Conservation (phyloP, 2,329 filamentous ascomycete genomes). For the Stagonosporopsis chrysanthemi region DNA sequence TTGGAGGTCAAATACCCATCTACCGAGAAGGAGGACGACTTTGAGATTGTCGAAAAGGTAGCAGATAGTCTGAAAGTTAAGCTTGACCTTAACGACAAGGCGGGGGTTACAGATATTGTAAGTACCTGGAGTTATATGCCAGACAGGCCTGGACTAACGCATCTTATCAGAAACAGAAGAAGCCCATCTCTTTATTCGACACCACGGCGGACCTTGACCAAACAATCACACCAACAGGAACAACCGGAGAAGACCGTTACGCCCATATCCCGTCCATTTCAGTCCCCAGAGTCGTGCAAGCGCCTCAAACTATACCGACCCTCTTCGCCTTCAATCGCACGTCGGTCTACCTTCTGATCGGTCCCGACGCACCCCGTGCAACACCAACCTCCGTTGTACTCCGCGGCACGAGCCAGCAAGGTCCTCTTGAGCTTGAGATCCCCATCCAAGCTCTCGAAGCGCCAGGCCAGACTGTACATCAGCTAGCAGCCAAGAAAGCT, state of each 20-base stretch:
- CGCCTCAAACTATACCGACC: conserved; percentile 68
- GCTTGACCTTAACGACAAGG: conserved; percentile 28
- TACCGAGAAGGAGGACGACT: conserved; percentile 57
- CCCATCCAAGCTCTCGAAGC: conserved; percentile 62
- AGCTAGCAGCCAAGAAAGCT: conserved; percentile 73
- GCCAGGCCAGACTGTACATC: conserved; percentile 67
- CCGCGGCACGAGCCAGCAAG: conserved; percentile 63
- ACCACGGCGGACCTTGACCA: conserved; percentile 14
- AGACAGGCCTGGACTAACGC: not conserved
- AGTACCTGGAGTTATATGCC: not conserved
- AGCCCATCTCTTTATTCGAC: conserved; percentile 11
- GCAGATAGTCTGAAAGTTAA: conserved; percentile 58
- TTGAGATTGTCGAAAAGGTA: conserved; percentile 68
- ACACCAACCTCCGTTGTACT: conserved; percentile 66
- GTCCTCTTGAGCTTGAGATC: conserved; percentile 69
- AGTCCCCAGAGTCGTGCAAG: conserved; percentile 67
- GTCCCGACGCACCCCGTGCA: conserved; percentile 56
- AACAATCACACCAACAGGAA: not conserved
- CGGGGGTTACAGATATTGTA: conserved; percentile 20
- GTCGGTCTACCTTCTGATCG: conserved; percentile 70
- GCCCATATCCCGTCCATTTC: conserved; percentile 62
- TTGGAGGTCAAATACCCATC: conserved; percentile 67
- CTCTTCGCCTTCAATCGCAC: conserved; percentile 73
- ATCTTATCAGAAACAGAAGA: conserved; percentile 31
- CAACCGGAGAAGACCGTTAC: conserved; percentile 49